These are phyloP conservation scores for Akanthomyces uredinophilus DNA, from an alignment of 2,329 filamentous ascomycete species.

Conservation along the genomic window DNA sequence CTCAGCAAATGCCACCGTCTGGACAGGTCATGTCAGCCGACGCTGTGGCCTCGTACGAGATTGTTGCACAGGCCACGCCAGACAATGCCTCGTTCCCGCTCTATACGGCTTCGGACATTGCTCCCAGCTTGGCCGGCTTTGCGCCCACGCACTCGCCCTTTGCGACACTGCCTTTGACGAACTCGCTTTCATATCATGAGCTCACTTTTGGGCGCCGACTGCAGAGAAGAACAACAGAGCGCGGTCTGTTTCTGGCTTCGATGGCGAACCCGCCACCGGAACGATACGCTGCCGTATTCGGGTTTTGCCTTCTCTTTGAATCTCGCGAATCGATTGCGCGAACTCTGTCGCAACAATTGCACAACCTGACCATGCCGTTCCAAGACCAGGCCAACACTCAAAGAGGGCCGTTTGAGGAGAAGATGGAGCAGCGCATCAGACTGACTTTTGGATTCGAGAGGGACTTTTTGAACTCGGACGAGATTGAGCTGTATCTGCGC, in stretches of 20 bases:
- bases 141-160: conserved; percentile 21
- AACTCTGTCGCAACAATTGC: conserved; percentile 33
- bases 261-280: conserved; percentile 43
- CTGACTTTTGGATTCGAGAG: conserved; percentile 61
- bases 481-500: conserved; percentile 69
- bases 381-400: conserved; percentile 6
- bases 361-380: conserved; percentile 18
- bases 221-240: conserved; percentile 60
- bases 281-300: conserved; percentile 56
- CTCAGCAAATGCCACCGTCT: background rate
- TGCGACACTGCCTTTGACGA: conserved; percentile 37
- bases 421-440: conserved; percentile 38
- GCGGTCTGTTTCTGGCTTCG: conserved; percentile 53
- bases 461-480: conserved; percentile 71
- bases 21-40: conserved; percentile 10
- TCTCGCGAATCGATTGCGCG: conserved; percentile 41
- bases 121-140: conserved; percentile 5
- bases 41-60: conserved; percentile 34
- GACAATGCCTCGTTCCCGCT: conserved; percentile 52
- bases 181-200: conserved; percentile 59
- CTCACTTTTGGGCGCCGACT: conserved; percentile 65
- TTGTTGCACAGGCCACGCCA: conserved; percentile 45
- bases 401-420: conserved; percentile 12
- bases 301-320: conserved; percentile 62
- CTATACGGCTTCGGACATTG: conserved; percentile 24